Base-by-base conservation (phyloP, 176 grass and related monocot genomes). In the Alloteropsis semialata region DNA sequence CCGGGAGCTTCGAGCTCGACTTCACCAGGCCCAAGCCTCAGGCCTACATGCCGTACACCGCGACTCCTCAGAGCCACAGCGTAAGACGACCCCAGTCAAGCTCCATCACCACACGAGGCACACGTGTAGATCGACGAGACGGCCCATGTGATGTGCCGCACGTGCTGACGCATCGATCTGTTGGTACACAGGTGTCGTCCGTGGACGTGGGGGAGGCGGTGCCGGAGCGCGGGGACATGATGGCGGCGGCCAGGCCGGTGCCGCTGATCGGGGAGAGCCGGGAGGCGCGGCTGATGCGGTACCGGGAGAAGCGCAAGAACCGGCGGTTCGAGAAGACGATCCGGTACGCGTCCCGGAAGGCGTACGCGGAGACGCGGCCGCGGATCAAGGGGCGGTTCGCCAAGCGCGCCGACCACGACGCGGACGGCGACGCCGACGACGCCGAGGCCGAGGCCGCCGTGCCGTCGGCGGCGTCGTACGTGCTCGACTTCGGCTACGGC, bases 261-360 rank as follows among this genome's bases (percentile, higher is more conserved):
- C 54, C 90, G 27, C 55, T 73, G 81, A 59, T 77, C 22, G 90
- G 88, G 8, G 69, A 88, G 45, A 88, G 87, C 5, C 33, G 96
- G 79, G 84, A 91, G 87, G 89, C 89, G 24, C 74, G 96, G 79
- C 88, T 98, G 84, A 95, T 93, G 96, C 72, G 96, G 18, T 98
- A 98, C 85, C 69, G 96, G 17, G 88, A 98, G 91, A 98, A 98
- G 82, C 27, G 87, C 79, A 98, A 98, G 92, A 95, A 84, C 75
- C 84, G 96, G 41, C 63, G 92, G 70, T 98, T 98, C 84, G 96
- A 95, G 90, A 98, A 98, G 88, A 98, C 89, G 32, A 95, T 98
- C 70, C 87, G 92, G 30, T 98, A 98, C 78, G 96, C 96, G 18
- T 95, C 96, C 7, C 82, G 96, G 46, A 98, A 98, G 79, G 96